Evolutionary conservation across 176 grass and related monocot genomes (phyloP), one percentile per base, ranked within the genome.

Genomic region (Tuctoria greenei): DNA sequence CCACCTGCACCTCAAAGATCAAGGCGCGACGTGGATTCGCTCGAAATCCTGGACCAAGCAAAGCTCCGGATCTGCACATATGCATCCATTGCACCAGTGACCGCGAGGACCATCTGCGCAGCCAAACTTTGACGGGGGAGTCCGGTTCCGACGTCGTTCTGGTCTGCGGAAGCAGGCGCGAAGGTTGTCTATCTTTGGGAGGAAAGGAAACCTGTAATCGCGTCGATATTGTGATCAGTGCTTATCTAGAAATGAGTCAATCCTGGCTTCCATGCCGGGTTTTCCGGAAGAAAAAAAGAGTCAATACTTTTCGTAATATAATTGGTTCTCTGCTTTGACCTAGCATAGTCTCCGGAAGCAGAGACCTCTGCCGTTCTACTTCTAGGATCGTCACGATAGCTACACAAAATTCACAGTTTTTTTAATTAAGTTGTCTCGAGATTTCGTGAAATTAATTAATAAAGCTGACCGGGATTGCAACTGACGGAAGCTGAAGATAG

Each of bases 101-200:
- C 23, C 27, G 40, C 44, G 23, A 16, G 0, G 66, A 26, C 68
- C 31, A n/a, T 14, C 47, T 6, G 49, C 51, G 68, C 52, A 64
- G 63, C 81, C 75, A 11, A 88, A 79, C 63, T 69, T 88, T 80
- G 70, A 88, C n/a, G n/a, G n/a, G n/a, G n/a, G n/a, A n/a, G n/a
- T n/a, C 66, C 18, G 37, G 61, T 5, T 71, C 57, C 40, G 14
- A 3, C n/a, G 5, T 66, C 58, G 72, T 82, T 18, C 68, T 15
- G 70, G 60, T 65, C 60, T n/a, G 75, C 63, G 46, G 75, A 88
- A 88, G 75, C 75, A 80, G n/a, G 70, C 81, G 46, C 52, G 75
- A 88, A 83, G 75, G 4, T 38, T 79, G 62, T 46, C 69, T 67
- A 69, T 5, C 25, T 56, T 79, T 14, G 21, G 74, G 63, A 77